These are phyloP conservation scores for Elaeis guineensis DNA, from an alignment of 176 grass and related monocot species.

Conservation along the genomic window DNA sequence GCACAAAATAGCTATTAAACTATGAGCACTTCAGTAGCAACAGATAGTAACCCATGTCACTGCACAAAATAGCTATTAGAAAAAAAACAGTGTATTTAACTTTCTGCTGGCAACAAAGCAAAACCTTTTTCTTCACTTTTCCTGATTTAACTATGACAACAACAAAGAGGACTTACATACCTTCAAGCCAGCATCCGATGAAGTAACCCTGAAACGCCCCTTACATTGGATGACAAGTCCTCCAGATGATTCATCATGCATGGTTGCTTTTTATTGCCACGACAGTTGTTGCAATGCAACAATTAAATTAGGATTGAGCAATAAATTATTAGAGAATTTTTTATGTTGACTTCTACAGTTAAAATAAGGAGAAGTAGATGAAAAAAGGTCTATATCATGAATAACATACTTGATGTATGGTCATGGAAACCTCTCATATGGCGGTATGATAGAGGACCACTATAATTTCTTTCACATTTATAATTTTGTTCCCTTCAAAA, in stretches of 20 bases:
- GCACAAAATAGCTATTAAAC: no score
- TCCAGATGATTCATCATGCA: conserved; percentile 45
- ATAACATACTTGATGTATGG: conserved; percentile 50
- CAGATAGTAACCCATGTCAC: no score
- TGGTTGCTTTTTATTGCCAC: conserved; percentile 20
- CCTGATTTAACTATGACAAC: no score
- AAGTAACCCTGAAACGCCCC: conserved; percentile 89
- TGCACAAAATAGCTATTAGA: no score
- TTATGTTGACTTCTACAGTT: no score
- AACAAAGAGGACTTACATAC: conserved; percentile 27
- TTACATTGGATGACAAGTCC: conserved; percentile 54
- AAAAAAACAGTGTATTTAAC: no score
- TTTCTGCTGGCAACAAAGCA: no score
- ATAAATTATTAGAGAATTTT: not conserved
- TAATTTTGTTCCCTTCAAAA: conserved; percentile 47
- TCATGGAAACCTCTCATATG: conserved; percentile 48
- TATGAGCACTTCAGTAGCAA: no score
- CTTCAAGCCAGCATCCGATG: conserved; percentile 57
- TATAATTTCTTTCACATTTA: conserved; percentile 51
- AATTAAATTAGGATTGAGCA: conserved; percentile 8
- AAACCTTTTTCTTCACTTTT: no score
- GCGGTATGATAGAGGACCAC: conserved; percentile 53
- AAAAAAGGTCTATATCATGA: not conserved
- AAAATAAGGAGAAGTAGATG: not conserved
- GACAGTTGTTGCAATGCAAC: not conserved